Evolutionary conservation across 2,329 filamentous ascomycete genomes (phyloP).

Genomic region (Amauroascus niger): DNA sequence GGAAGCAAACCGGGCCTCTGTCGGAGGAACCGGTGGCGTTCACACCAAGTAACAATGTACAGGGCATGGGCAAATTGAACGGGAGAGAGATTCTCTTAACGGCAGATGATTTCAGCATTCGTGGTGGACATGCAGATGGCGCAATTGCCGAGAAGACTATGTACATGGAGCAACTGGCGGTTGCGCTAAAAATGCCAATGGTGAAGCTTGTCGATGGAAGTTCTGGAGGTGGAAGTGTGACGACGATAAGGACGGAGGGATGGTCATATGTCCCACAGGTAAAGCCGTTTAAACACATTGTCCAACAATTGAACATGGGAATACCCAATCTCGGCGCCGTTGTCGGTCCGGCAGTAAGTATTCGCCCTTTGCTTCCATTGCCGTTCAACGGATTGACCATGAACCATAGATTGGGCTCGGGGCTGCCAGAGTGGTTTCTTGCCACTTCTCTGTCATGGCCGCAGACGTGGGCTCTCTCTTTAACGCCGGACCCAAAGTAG

Average conservation of each 20-base stretch:
- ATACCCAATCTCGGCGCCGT: constrained; percentile 57
- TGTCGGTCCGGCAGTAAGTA: constrained; percentile 46
- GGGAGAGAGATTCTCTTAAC: constrained; percentile 51
- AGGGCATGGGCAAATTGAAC: constrained; percentile 47
- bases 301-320: constrained; percentile 51
- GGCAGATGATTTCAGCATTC: constrained; percentile 54
- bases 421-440: constrained; percentile 51
- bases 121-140: constrained; percentile 56
- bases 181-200: constrained; percentile 50
- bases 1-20: constrained; percentile 39
- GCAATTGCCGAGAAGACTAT: constrained; percentile 49
- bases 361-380: neutral
- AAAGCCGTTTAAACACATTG: constrained; percentile 44
- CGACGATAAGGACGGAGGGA: constrained; percentile 46
- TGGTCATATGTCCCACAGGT: constrained; percentile 54
- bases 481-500: constrained; percentile 55
- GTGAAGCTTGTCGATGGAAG: constrained; percentile 56
- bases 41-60: constrained; percentile 53
- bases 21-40: constrained; percentile 41
- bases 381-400: neutral
- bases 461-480: constrained; percentile 53
- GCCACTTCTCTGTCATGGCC: constrained; percentile 58
- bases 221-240: constrained; percentile 54
- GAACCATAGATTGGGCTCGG: constrained; percentile 48
- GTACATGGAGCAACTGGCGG: constrained; percentile 53